phyloP scores from a whole-genome alignment of 768 basidiomycete genomes.

The Termitomyces titanicus region DNA sequence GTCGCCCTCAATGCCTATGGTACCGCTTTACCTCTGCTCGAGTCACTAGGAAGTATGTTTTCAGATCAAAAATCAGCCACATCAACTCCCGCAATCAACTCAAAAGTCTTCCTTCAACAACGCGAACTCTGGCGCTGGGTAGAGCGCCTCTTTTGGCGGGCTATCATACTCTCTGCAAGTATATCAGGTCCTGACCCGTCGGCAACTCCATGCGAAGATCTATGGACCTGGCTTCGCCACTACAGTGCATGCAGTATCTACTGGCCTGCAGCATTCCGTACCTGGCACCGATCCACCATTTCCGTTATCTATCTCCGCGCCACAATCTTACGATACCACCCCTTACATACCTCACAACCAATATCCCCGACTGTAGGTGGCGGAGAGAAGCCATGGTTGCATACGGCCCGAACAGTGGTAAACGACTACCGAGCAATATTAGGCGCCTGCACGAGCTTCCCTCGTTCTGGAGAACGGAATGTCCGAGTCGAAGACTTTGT shows the following conservation, averaged over 20 bases:
- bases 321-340: slow-evolving; percentile 49
- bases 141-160: slow-evolving; percentile 81
- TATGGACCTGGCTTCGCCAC: slow-evolving; percentile 63
- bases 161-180: slow-evolving; percentile 60
- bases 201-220: slow-evolving; percentile 25
- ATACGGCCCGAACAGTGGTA: slow-evolving; percentile 61
- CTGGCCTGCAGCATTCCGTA: slow-evolving; percentile 81
- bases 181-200: slow-evolving; percentile 33
- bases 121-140: slow-evolving; percentile 88
- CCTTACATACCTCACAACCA: slow-evolving; percentile 3
- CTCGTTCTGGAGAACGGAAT: slow-evolving; percentile 78
- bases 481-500: slow-evolving; percentile 78
- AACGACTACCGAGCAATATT: slow-evolving; percentile 71
- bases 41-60: slow-evolving; percentile 20
- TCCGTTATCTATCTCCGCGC: slow-evolving; percentile 72
- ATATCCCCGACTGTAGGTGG: too few relatives aligned
- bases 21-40: slow-evolving; percentile 50
- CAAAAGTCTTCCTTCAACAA: slow-evolving; percentile 48
- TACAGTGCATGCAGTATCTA: slow-evolving; percentile 59
- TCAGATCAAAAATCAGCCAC: slow-evolving; percentile 21
- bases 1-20: slow-evolving; percentile 58
- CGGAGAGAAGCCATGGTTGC: slow-evolving; percentile 46
- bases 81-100: slow-evolving; percentile 39
- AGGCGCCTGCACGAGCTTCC: slow-evolving; percentile 68
- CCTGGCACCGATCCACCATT: slow-evolving; percentile 69